Evolutionary conservation across 108 stramenopile genomes (phyloP).

Genomic region (Fistulifera solaris): DNA sequence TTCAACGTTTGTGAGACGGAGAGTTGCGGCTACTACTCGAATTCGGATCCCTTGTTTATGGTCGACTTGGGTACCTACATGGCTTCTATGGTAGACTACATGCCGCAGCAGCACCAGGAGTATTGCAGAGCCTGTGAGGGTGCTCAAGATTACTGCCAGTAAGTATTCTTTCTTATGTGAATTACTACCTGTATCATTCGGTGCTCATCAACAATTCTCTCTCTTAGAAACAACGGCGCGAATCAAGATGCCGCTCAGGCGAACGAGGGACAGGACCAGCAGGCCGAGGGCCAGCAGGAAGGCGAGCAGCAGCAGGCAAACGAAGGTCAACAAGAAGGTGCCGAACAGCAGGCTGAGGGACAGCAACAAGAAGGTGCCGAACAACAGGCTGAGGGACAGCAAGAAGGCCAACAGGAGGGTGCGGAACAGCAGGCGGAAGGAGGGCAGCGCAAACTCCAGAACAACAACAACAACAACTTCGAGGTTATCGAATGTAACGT

Average conservation of each 20-base stretch:
- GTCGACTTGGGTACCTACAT: slow-evolving; percentile 3
- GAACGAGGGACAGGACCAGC: neutral
- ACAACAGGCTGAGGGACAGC: too few species aligned
- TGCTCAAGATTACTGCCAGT: slow-evolving; percentile 7
- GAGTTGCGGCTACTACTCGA: neutral
- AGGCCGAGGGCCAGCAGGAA: neutral
- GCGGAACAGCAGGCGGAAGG: too few species aligned
- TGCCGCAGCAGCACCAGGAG: slow-evolving; percentile 1
- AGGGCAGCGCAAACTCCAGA: too few species aligned
- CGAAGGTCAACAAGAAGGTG: neutral
- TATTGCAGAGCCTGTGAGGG: slow-evolving; percentile 9
- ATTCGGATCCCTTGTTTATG: neutral
- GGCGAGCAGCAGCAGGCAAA: neutral
- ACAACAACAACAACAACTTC: too few species aligned
- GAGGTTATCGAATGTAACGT: too few species aligned
- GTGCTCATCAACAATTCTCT: neutral
- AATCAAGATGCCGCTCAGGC: neutral
- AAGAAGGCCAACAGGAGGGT: too few species aligned
- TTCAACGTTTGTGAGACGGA: slow-evolving; percentile 20
- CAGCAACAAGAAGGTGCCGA: too few species aligned
- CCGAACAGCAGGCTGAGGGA: too few species aligned
- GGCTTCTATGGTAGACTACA: neutral
- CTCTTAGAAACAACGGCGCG: neutral
- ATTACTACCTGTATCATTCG: neutral
- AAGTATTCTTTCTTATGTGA: slow-evolving; percentile 2